These are phyloP conservation scores for Collybiopsis confluens DNA, from an alignment of 768 basidiomycete genomes.

Conservation along the genomic window DNA sequence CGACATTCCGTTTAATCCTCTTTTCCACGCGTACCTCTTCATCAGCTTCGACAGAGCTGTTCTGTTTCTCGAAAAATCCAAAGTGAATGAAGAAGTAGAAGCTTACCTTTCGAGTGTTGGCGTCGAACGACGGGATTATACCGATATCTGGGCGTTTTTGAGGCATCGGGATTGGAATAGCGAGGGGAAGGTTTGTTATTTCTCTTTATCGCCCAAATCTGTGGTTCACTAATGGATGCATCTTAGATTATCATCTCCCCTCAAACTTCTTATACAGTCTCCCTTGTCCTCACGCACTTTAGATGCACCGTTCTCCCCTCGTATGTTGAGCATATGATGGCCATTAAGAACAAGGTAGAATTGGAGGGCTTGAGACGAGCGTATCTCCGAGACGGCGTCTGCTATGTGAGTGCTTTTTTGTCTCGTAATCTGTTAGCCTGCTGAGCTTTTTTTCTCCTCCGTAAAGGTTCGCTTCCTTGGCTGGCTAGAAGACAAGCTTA, in stretches of 20 bases:
- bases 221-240: neutral
- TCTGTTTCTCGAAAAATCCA: conserved; percentile 73
- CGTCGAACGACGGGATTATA: conserved; percentile 64
- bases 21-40: conserved; percentile 86
- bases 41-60: conserved; percentile 56
- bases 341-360: conserved; percentile 86
- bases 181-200: conserved; percentile 57
- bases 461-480: conserved; percentile 81
- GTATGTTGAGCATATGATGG: conserved; percentile 71
- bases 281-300: conserved; percentile 78
- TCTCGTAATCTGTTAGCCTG: conserved; percentile 10
- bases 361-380: conserved; percentile 79
- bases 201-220: conserved; percentile 1
- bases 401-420: conserved; percentile 53
- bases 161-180: conserved; percentile 71
- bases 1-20: conserved; percentile 88
- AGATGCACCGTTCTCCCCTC: conserved; percentile 74
- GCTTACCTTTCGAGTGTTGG: conserved; percentile 54
- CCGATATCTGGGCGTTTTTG: conserved; percentile 76
- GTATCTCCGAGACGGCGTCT: conserved; percentile 86
- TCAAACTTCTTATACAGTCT: conserved; percentile 78
- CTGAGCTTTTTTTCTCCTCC: neutral
- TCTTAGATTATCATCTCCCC: conserved; percentile 61
- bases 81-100: conserved; percentile 55
- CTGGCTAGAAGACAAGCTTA: conserved; percentile 82